These are phyloP conservation scores for Durio zibethinus DNA, from an alignment of 345 rosid species.

Conservation along the genomic window DNA sequence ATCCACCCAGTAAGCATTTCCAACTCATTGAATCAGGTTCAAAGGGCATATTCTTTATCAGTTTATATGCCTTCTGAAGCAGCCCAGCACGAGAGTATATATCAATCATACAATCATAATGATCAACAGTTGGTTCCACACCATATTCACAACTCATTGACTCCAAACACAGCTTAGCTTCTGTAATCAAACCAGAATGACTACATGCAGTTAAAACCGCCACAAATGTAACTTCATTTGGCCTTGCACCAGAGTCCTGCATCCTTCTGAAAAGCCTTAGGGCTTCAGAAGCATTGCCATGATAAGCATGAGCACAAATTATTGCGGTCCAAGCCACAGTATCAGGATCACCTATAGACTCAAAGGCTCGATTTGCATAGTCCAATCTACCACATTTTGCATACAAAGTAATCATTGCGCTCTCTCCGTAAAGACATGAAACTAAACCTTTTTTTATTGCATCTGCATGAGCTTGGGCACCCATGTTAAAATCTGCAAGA, in stretches of 20 bases:
- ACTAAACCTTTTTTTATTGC: slow-evolving; percentile 59
- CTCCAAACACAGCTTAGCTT: slow-evolving; percentile 47
- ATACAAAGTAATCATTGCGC: slow-evolving; percentile 68
- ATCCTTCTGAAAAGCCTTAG: slow-evolving; percentile 52
- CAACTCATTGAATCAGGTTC: slow-evolving; percentile 66
- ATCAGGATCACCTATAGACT: slow-evolving; percentile 54
- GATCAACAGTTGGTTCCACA: slow-evolving; percentile 60
- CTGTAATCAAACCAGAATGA: slow-evolving; percentile 58
- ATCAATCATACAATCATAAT: slow-evolving; percentile 65
- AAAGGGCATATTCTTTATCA: slow-evolving; percentile 56
- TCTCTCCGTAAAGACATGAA: slow-evolving; percentile 54
- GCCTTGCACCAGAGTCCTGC: slow-evolving; percentile 42
- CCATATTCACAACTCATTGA: slow-evolving; percentile 45
- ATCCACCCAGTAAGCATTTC: slow-evolving; percentile 73
- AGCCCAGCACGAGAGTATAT: slow-evolving; percentile 62
- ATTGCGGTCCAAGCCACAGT: slow-evolving; percentile 77
- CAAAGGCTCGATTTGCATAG: slow-evolving; percentile 52
- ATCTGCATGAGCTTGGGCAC: slow-evolving; percentile 75
- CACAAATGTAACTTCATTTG: slow-evolving; percentile 65
- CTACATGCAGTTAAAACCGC: slow-evolving; percentile 75
- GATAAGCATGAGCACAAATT: slow-evolving; percentile 64
- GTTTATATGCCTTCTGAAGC: slow-evolving; percentile 47
- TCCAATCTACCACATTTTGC: slow-evolving; percentile 66
- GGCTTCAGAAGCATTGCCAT: slow-evolving; percentile 65
- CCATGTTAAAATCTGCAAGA: slow-evolving; percentile 55